Base-by-base conservation (phyloP, 1,139 yeast species). In the Pichia sp. region DNA sequence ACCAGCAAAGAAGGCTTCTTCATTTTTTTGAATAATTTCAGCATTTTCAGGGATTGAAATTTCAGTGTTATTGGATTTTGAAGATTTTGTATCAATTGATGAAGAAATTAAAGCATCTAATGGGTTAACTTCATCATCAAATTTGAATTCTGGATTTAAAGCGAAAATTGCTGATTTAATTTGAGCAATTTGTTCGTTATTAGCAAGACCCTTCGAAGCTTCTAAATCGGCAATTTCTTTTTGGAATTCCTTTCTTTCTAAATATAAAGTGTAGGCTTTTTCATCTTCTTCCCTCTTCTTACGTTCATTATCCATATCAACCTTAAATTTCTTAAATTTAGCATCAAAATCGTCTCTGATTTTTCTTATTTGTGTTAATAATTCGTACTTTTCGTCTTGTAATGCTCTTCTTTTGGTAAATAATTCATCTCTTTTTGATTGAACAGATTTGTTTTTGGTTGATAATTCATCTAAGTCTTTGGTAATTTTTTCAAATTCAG, bases 181-280 rank as follows among this genome's bases (percentile, higher is more conserved):
- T 30, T 39, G 38, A 68, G 62, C 44, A 38, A 68, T 59, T n/a
- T 72, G 54, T 48, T 66, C 67, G 50, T 63, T 58, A 65, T 69
- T 36, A 42, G 97, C 98, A 45, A 98, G 96, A 63, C 77, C 75
- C 46, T 70, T 65, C 52, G 90, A 90, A 57, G 78, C 80, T 53
- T 83, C 75, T 64, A 79, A 78, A 58, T 76, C 74, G 64, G 87
- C 89, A 59, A 93, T 83, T 66, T 78, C 76, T 58, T 81, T 54
- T 31, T 61, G 55, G 36, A 73, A 53, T 14, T 66, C 69, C 18
- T 55, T 58, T 55, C 66, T 65, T 53, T 65, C 62, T 55, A 61
- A 59, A 51, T 66, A 70, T 53, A 66, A 61, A 49, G 59, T 62
- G 52, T 61, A 55, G 41, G 72, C 62, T 45, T 65, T 66, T 48